Conservation (phyloP, 139 green algal genomes). For the Chlamydomonas eustigma region DNA sequence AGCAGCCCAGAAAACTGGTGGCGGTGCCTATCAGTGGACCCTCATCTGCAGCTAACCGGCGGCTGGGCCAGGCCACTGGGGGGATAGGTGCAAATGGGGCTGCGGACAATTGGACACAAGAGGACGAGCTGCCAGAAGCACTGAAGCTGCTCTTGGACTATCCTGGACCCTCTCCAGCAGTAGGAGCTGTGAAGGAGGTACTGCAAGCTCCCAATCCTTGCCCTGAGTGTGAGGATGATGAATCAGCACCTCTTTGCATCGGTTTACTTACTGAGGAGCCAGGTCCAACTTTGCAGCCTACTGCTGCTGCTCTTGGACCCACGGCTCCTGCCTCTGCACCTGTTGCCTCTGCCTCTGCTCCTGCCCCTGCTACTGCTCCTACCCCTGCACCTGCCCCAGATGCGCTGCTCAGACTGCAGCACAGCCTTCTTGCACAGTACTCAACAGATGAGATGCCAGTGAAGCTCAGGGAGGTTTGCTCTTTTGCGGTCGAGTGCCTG, state of each 20-base stretch:
- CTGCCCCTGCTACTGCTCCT: too few relatives aligned
- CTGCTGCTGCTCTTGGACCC: too few relatives aligned
- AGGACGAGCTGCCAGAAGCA: background rate
- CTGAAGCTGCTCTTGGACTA: background rate
- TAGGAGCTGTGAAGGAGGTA: too few relatives aligned
- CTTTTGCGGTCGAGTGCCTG: slow-evolving; percentile 23
- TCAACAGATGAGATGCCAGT: slow-evolving; percentile 38
- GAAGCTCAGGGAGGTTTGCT: slow-evolving; percentile 23
- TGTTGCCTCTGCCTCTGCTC: background rate
- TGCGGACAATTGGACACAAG: too few relatives aligned
- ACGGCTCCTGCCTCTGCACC: too few relatives aligned
- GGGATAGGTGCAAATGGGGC: too few relatives aligned
- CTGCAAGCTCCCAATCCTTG: too few relatives aligned
- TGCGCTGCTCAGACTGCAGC: slow-evolving; percentile 35
- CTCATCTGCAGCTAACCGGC: background rate
- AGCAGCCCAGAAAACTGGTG: too few relatives aligned
- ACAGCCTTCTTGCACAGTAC: slow-evolving; percentile 43
- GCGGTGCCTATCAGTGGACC: background rate
- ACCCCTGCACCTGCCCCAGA: too few relatives aligned
- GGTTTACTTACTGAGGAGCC: background rate
- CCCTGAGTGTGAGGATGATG: too few relatives aligned
- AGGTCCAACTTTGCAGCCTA: background rate
- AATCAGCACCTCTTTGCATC: too few relatives aligned
- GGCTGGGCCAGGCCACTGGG: background rate
- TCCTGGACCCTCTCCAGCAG: too few relatives aligned